Evolutionary conservation across 2,329 filamentous ascomycete species (phyloP).

Genomic region (Sphaerulina musiva): DNA sequence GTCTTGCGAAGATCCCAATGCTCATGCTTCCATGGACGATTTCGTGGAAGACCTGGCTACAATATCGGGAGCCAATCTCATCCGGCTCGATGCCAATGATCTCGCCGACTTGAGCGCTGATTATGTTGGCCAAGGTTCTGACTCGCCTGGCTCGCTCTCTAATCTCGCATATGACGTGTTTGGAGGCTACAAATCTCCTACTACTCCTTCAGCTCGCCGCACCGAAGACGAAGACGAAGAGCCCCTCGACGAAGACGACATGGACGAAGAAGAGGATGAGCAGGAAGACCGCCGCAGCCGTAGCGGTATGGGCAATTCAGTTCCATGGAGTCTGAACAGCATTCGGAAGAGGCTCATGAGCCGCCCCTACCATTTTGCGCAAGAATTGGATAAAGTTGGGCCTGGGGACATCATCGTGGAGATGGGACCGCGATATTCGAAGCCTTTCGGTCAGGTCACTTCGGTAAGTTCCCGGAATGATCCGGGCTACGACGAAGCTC

Average conservation of each 20-base stretch:
- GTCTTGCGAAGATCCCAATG: constrained; percentile 51
- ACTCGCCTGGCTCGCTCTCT: constrained; percentile 42
- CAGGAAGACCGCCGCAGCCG: constrained; percentile 8
- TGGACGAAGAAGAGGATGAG: constrained; percentile 24
- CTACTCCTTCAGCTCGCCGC: constrained; percentile 13
- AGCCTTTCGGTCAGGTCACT: constrained; percentile 4
- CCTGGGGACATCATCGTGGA: constrained; percentile 6
- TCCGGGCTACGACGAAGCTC: constrained; percentile 27
- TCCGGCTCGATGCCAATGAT: constrained; percentile 63
- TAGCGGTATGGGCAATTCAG: not conserved
- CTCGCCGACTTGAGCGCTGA: constrained; percentile 62
- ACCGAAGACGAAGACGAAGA: constrained; percentile 33
- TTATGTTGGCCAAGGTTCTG: constrained; percentile 57
- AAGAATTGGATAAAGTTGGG: constrained; percentile 22
- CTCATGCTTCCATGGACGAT: constrained; percentile 48
- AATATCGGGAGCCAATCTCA: constrained; percentile 57
- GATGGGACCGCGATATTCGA: constrained; percentile 18
- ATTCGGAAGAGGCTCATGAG: constrained; percentile 24
- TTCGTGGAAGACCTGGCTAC: constrained; percentile 59
- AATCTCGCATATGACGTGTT: constrained; percentile 51
- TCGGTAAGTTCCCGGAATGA: constrained; percentile 9
- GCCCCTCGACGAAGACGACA: constrained; percentile 42
- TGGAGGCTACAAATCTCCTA: constrained; percentile 32
- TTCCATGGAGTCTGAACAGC: constrained; percentile 19
- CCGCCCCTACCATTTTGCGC: constrained; percentile 16